A percentile compares a stretch with the other conserved stretches of the same genome.
These are phyloP conservation scores for Teunomyces tritomae DNA, from an alignment of 805 yeast species.

Conservation along the genomic window DNA sequence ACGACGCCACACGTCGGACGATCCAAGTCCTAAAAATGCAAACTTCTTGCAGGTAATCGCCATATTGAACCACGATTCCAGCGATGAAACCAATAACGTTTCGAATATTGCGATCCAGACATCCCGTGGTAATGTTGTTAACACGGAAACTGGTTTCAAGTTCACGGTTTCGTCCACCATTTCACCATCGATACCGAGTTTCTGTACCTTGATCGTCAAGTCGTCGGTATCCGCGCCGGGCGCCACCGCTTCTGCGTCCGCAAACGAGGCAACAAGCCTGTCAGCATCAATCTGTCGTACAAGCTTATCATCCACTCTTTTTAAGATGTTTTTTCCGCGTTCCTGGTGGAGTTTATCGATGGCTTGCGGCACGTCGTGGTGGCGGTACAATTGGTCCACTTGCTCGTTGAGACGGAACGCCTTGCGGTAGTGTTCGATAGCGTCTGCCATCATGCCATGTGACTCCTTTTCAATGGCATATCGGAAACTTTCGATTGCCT, in stretches of 20 bases:
- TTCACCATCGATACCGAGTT: constrained; percentile 15
- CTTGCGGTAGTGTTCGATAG: constrained; percentile 65
- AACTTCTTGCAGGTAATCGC: constrained; percentile 57
- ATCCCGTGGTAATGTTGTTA: constrained; percentile 50
- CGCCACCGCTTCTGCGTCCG: constrained; percentile 25
- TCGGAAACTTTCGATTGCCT: constrained; percentile 66
- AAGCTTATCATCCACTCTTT: constrained; percentile 32
- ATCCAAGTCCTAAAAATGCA: constrained; percentile 56
- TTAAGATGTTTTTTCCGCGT: constrained; percentile 27
- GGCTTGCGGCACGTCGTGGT: constrained; percentile 46
- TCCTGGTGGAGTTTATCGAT: constrained; percentile 23
- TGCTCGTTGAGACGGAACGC: constrained; percentile 60
- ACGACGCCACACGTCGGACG: constrained; percentile 48
- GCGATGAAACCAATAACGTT: constrained; percentile 43
- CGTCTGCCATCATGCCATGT: constrained; percentile 78
- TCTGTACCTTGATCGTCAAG: constrained; percentile 25
- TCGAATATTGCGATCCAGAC: constrained; percentile 51
- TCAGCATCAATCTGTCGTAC: constrained; percentile 43
- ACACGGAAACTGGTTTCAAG: constrained; percentile 33
- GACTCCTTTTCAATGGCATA: constrained; percentile 69
- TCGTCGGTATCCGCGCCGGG: constrained; percentile 22
- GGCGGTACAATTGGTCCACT: constrained; percentile 70
- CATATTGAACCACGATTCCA: constrained; percentile 65
- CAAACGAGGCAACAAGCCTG: constrained; percentile 36
- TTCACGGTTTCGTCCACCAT: constrained; percentile 16